Percentiles rank a stretch among this genome's conserved stretches.
Evolutionary conservation across 257 asterid genomes (phyloP).

Genomic region (Rehmannia glutinosa): DNA sequence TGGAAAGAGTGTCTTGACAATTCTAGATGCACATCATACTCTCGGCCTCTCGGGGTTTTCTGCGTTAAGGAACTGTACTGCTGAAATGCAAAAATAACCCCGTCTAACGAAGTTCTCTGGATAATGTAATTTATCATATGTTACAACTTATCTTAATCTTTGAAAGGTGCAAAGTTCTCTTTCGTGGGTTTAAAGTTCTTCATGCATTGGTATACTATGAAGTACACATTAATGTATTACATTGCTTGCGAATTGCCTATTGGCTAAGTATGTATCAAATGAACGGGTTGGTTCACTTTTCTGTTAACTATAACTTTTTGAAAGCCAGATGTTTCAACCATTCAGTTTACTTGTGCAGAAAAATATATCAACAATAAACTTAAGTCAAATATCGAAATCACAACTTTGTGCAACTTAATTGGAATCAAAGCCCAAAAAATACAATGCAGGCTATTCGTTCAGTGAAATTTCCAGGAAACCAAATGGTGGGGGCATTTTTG

Average conservation of each 20-base stretch:
- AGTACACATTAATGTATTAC: too few species aligned
- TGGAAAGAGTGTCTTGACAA: too few species aligned
- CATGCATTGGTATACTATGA: not conserved
- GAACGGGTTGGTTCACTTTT: not conserved
- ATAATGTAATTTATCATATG: not conserved
- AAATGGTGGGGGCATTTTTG: not conserved
- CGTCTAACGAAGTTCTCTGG: too few species aligned
- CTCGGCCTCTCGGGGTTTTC: too few species aligned
- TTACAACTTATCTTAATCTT: not conserved
- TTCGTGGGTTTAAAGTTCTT: not conserved
- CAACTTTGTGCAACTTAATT: not conserved
- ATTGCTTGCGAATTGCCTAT: not conserved
- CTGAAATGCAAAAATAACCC: too few species aligned
- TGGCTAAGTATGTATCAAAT: not conserved
- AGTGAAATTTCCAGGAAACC: not conserved
- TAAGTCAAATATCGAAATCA: not conserved
- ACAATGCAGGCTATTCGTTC: not conserved
- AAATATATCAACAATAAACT: not conserved
- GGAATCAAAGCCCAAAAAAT: not conserved
- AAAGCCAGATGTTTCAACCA: conserved; percentile 11
- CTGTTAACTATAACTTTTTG: not conserved
- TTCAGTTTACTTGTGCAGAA: not conserved
- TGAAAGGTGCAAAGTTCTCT: not conserved
- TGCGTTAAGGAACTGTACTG: too few species aligned
- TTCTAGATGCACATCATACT: too few species aligned